phyloP scores from a whole-genome alignment of 768 basidiomycete genomes.

The Termitomyces eurrhizus region DNA sequence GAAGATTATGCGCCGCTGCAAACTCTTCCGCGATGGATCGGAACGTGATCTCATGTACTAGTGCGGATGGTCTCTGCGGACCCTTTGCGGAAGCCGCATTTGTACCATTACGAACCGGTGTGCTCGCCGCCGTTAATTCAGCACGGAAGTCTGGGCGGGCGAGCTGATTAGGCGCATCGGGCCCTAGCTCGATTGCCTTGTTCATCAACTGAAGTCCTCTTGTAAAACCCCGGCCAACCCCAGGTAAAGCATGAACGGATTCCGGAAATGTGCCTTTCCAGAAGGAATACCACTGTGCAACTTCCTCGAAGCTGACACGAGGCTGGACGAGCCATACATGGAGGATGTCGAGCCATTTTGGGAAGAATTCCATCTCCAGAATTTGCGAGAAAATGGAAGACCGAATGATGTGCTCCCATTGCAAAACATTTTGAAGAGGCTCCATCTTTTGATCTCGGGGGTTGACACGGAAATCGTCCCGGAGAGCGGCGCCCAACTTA shows the following conservation, averaged over 20 bases:
- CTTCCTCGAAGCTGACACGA: conserved; percentile 83
- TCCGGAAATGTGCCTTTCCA: conserved; percentile 85
- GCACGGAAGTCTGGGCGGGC: conserved; percentile 61
- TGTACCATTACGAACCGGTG: conserved; percentile 23
- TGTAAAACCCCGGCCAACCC: conserved; percentile 77
- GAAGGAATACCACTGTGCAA: conserved; percentile 87
- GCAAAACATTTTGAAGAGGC: conserved; percentile 71
- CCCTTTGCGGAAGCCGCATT: conserved; percentile 26
- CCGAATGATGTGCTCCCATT: conserved; percentile 74
- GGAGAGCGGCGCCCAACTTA: conserved; percentile 77
- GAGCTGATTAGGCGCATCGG: conserved; percentile 65
- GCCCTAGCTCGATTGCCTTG: conserved; percentile 83
- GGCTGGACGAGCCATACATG: conserved; percentile 94
- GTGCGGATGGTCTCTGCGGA: conserved; percentile 39
- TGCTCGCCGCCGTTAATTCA: conserved; percentile 34
- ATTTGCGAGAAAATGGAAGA: conserved; percentile 77
- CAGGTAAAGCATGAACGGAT: conserved; percentile 57
- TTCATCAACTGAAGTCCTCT: conserved; percentile 93
- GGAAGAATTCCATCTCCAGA: conserved; percentile 91
- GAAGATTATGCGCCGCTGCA: conserved; percentile 77
- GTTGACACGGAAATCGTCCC: conserved; percentile 86
- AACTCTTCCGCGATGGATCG: conserved; percentile 89
- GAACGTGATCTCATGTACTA: conserved; percentile 86
- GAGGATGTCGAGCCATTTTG: conserved; percentile 91
- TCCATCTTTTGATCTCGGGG: conserved; percentile 87